These are phyloP conservation scores for Sugiyamaella xylanicola DNA, from an alignment of 1,139 yeast genomes.

Conservation along the genomic window DNA sequence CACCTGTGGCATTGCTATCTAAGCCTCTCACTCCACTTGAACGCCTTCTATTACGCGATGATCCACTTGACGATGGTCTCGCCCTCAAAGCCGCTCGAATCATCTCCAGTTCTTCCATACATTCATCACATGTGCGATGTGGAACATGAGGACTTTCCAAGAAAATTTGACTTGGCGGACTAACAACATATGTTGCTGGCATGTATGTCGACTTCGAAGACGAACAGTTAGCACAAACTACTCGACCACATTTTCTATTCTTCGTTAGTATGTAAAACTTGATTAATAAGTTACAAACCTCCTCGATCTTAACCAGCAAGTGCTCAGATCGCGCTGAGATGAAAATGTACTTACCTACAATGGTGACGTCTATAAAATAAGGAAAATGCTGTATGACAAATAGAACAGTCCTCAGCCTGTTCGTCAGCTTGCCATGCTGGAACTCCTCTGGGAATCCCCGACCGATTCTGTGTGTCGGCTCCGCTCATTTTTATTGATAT, in stretches of 20 bases:
- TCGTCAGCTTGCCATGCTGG: constrained; percentile 83
- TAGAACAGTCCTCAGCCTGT: constrained; percentile 58
- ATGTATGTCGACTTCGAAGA: constrained; percentile 49
- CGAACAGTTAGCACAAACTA: constrained; percentile 72
- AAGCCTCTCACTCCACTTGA: neutral
- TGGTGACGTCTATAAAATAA: constrained; percentile 84
- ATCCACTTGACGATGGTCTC: constrained; percentile 14
- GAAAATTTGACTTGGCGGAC: constrained; percentile 51
- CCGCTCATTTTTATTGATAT: neutral
- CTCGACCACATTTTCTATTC: constrained; percentile 66
- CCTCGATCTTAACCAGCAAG: too few relatives aligned
- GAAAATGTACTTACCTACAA: constrained; percentile 55
- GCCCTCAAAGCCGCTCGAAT: constrained; percentile 44
- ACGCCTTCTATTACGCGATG: constrained; percentile 9
- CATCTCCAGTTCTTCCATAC: constrained; percentile 64
- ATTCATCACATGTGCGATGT: constrained; percentile 71
- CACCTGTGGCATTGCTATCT: neutral
- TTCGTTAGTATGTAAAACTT: too few relatives aligned
- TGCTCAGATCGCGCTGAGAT: too few relatives aligned
- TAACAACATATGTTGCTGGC: constrained; percentile 53
- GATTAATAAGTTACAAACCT: too few relatives aligned
- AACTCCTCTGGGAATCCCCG: constrained; percentile 35
- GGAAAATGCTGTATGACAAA: constrained; percentile 61
- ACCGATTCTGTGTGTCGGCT: constrained; percentile 1
- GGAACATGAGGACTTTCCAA: constrained; percentile 54